phyloP scores from a whole-genome alignment of 495 filamentous ascomycete species.

The Collariella sp. region DNA sequence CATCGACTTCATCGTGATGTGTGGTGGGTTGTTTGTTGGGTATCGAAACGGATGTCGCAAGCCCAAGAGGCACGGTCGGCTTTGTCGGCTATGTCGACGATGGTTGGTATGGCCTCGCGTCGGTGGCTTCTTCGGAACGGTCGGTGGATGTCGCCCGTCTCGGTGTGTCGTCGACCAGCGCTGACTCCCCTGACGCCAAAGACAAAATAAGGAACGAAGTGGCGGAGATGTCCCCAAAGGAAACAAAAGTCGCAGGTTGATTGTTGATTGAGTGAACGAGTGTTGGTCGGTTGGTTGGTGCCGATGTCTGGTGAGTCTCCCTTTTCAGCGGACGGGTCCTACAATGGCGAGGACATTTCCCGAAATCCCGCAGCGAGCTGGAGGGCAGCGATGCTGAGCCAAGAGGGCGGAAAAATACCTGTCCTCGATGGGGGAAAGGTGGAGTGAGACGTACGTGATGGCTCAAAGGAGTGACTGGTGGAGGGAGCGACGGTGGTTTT shows the following conservation, averaged over 20 bases:
- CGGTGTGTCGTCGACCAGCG: slow-evolving; percentile 10
- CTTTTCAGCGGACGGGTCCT: slow-evolving; percentile 20
- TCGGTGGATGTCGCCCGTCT: neutral
- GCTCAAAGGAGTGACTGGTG: slow-evolving; percentile 27
- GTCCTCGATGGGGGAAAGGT: slow-evolving; percentile 4
- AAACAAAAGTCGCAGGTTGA: slow-evolving; percentile 15
- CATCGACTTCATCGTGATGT: slow-evolving; percentile 24
- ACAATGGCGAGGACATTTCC: slow-evolving; percentile 23
- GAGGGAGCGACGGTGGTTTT: slow-evolving; percentile 25
- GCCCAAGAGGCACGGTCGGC: neutral
- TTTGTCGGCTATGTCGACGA: neutral
- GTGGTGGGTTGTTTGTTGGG: neutral
- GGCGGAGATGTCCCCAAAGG: neutral
- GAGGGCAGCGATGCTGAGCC: slow-evolving; percentile 8
- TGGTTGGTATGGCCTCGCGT: neutral
- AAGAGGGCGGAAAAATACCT: slow-evolving; percentile 1
- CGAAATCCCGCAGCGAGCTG: slow-evolving; percentile 14
- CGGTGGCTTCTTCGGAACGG: neutral
- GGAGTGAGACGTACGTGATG: slow-evolving; percentile 17
- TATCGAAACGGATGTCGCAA: neutral
- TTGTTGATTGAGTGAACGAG: slow-evolving; percentile 25
- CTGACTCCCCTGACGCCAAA: slow-evolving; percentile 6
- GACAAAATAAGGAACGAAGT: slow-evolving; percentile 8
- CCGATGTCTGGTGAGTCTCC: slow-evolving; percentile 12
- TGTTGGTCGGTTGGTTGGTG: slow-evolving; percentile 12